These are phyloP conservation scores for Candida silvicultrix DNA, from an alignment of 805 yeast species.

Conservation along the genomic window DNA sequence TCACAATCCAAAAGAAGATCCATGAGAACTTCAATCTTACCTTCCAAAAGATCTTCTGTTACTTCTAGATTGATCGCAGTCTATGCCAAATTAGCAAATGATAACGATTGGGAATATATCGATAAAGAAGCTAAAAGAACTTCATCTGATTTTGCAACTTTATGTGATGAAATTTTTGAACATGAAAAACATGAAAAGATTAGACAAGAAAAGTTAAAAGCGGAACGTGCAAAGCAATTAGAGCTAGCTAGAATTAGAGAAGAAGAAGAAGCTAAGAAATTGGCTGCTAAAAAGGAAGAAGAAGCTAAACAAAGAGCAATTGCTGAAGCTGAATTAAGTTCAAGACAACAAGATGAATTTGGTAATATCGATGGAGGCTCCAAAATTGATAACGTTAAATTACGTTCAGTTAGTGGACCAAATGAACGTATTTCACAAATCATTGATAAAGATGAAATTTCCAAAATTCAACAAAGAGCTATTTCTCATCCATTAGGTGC, in stretches of 20 bases:
- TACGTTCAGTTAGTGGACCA: constrained; percentile 35
- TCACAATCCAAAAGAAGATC: constrained; percentile 17
- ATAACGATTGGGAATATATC: constrained; percentile 59
- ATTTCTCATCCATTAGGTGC: constrained; percentile 29
- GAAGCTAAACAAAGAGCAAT: constrained; percentile 8
- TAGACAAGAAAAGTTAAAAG: constrained; percentile 32
- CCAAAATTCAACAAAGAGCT: constrained; percentile 29
- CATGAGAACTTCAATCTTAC: constrained; percentile 32
- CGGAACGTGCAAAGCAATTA: constrained; percentile 42
- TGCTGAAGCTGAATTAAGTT: constrained; percentile 10
- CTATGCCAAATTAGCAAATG: constrained; percentile 61
- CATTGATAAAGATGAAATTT: constrained; percentile 21
- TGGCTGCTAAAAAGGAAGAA: constrained; percentile 15
- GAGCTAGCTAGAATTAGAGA: constrained; percentile 26
- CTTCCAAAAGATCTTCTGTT: constrained; percentile 59
- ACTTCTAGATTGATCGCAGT: constrained; percentile 66
- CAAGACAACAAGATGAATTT: constrained; percentile 17
- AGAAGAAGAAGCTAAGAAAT: constrained; percentile 19
- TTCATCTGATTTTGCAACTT: constrained; percentile 69
- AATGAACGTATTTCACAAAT: constrained; percentile 15
- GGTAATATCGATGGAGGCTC: constrained; percentile 7
- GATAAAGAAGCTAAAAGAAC: constrained; percentile 72
- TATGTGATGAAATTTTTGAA: constrained; percentile 71
- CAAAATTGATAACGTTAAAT: constrained; percentile 13
- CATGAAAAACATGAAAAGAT: constrained; percentile 60